Evolutionary conservation across 2,329 filamentous ascomycete species (phyloP), one percentile per base, ranked within the genome.

Genomic region (Microsporum canis): DNA sequence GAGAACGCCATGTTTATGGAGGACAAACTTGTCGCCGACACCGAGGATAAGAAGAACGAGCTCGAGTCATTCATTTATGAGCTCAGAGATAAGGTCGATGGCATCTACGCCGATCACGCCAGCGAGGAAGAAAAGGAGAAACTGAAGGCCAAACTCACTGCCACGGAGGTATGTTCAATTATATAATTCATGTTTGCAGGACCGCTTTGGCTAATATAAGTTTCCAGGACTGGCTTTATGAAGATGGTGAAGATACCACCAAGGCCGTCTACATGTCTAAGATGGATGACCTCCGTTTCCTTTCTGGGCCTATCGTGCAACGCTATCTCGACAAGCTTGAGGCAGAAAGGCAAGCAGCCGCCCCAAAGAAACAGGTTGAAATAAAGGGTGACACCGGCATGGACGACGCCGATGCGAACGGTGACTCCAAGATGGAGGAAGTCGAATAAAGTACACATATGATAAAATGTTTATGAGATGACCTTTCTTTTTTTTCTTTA

Each of bases 41-140:
- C 94, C 41, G 94, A 97, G 74, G 91, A 97, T 81, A 95, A 95
- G 85, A 99, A 97, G 89, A 99, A 99, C 80, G 92, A 97, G 79
- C 88, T 99, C 60, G 94, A 99, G 82, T 86, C 89, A 29, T 95
- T 88, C 78, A 96, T 97, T 78, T 99, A 99, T 78, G 91, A 97
- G 71, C 83, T 96, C 73, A 88, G 92, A 69, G 90, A 90, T 78
- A 96, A 96, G 85, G 84, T 97, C 59, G 90, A 96, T 67, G 91
- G 95, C 70, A 84, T 90, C 68, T 96, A 95, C 75, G 80, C 90
- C 66, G 89, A 95, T 57, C 91, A 96, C 66, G 87, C 89, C 65
- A 94, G 80, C 70, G 91, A 96, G 3, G 89, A 95, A 56, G 92
- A 97, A 84, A 96, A 96, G 83, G 78, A 85, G 49, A 90, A 88